Conservation (phyloP, 495 filamentous ascomycete genomes). For the Physcia stellaris region DNA sequence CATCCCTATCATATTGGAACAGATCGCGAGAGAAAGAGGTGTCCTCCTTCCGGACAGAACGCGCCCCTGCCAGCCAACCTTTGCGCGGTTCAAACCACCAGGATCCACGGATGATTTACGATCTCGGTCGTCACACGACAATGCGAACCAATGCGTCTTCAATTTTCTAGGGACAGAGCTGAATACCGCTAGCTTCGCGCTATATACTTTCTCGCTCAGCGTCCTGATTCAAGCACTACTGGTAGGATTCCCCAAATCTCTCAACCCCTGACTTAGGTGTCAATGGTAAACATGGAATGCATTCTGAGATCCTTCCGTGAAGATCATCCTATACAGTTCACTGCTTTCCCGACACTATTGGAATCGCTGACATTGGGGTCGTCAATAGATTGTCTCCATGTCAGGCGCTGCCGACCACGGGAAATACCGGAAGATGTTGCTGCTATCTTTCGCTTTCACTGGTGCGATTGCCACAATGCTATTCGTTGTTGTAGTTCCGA, state of each 20-base stretch:
- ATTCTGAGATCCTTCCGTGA: no score
- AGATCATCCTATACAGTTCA: no score
- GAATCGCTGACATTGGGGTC: no score
- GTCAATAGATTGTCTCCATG: no score
- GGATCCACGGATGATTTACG: no score
- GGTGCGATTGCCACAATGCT: conserved; percentile 78
- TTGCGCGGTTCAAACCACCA: conserved; percentile 20
- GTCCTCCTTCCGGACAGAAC: conserved; percentile 62
- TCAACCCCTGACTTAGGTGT: no score
- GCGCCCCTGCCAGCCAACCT: conserved; percentile 50
- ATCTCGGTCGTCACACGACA: conserved; percentile 6
- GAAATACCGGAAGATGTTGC: conserved; percentile 74
- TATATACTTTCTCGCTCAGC: conserved; percentile 94
- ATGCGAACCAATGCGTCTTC: conserved; percentile 62
- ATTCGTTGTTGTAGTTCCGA: conserved; percentile 64
- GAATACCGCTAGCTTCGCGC: conserved; percentile 93
- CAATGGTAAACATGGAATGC: no score
- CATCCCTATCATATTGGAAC: conserved; percentile 91
- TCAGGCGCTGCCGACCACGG: conserved; percentile 93
- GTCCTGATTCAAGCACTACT: conserved; percentile 78
- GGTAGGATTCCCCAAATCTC: no score
- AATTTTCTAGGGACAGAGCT: conserved; percentile 70
- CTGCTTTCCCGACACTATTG: no score
- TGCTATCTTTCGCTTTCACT: conserved; percentile 69
- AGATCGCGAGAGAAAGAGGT: conserved; percentile 79